phyloP scores from a whole-genome alignment of 495 filamentous ascomycete genomes.

The Letharia columbiana region DNA sequence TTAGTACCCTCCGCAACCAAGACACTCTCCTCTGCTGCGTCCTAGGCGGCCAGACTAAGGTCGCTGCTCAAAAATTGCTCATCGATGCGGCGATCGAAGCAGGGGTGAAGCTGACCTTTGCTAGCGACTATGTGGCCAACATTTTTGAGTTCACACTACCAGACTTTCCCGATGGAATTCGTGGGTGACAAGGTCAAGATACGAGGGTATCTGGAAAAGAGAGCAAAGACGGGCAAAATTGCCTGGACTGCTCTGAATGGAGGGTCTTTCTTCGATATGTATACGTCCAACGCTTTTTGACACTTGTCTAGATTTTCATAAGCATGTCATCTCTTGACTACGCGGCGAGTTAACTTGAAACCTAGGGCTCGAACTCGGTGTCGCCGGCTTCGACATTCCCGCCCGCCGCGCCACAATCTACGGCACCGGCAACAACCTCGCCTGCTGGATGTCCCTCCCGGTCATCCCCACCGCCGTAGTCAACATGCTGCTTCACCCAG shows the following conservation, averaged over 20 bases:
- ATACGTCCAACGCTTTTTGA: not conserved
- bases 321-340: not conserved
- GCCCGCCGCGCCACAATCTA: slow-evolving; percentile 12
- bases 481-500: slow-evolving; percentile 22
- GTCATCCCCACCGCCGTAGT: slow-evolving; percentile 15
- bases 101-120: slow-evolving; percentile 26
- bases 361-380: not conserved
- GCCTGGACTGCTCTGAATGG: not conserved
- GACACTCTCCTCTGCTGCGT: not conserved
- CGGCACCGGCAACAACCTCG: slow-evolving; percentile 20
- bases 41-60: not conserved
- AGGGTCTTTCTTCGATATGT: not conserved
- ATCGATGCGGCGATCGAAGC: slow-evolving; percentile 25
- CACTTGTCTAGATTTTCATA: not conserved
- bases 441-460: slow-evolving; percentile 23
- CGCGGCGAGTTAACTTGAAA: not conserved
- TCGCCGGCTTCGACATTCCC: slow-evolving; percentile 4
- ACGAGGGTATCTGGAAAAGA: not conserved
- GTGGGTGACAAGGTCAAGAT: not conserved
- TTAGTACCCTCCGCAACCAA: not conserved
- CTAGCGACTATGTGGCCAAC: slow-evolving; percentile 22
- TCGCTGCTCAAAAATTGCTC: slow-evolving; percentile 16
- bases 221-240: not conserved
- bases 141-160: not conserved
- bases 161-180: slow-evolving; percentile 6